Evolutionary conservation across 345 rosid species (phyloP).

Genomic region (Limnanthes douglasii): DNA sequence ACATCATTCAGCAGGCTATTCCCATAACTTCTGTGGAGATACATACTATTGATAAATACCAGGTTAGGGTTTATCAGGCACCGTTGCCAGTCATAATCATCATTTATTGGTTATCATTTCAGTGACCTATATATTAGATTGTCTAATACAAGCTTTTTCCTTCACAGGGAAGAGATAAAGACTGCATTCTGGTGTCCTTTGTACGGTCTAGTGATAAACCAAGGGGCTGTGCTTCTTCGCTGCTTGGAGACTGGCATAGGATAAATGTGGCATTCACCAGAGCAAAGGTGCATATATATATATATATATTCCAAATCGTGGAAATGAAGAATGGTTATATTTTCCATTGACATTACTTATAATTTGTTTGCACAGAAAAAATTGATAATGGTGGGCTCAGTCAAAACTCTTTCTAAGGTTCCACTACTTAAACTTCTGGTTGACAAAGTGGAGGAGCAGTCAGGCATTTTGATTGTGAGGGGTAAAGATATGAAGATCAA

Average conservation of each 20-base stretch:
- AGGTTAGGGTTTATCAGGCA: constrained; percentile 60
- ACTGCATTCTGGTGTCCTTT: constrained; percentile 78
- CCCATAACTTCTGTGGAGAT: constrained; percentile 47
- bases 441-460: constrained; percentile 55
- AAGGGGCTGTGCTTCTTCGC: constrained; percentile 36
- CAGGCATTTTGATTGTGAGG: constrained; percentile 47
- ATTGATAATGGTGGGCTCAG: constrained; percentile 84
- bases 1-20: constrained; percentile 39
- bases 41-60: constrained; percentile 93
- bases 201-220: constrained; percentile 66
- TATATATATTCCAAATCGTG: background rate
- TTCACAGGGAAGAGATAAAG: constrained; percentile 86
- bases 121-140: background rate
- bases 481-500: no score
- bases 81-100: no score
- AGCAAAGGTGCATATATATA: constrained; percentile 44
- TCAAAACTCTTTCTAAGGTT: constrained; percentile 55
- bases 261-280: constrained; percentile 89
- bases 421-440: constrained; percentile 79
- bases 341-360: background rate
- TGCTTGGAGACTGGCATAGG: constrained; percentile 96
- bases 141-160: background rate
- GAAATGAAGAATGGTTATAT: background rate
- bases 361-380: constrained; percentile 39
- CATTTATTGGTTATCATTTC: no score